Base-by-base conservation (phyloP, 2,329 filamentous ascomycete species). In the Epichloe gansuensis region DNA sequence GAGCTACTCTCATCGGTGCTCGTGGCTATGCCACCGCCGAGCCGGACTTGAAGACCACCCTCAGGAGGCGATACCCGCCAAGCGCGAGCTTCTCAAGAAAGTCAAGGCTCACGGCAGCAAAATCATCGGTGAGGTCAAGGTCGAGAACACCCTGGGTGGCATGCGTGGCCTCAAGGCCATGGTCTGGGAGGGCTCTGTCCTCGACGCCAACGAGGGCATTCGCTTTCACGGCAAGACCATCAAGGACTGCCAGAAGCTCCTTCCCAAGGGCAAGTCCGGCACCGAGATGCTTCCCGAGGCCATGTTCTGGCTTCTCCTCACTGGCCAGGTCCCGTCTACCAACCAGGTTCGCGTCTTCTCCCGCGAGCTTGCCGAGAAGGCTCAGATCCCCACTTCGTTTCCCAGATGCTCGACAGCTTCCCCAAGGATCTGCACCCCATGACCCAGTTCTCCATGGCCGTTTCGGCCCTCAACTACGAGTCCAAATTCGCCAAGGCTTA, bases 231-330 rank as follows among this genome's bases (percentile, higher is more conserved):
- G 93, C 67, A 86, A 86, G 64, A 96, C 91, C 58, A 98, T 98
- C 77, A 95, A 95, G 74, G 91, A 98, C 67, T 98, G 93, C 75
- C 93, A 97, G 68, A 81, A 84, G 60, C 85, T 90, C 69, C 82
- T 97, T 15, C 91, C 93, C 67, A 97, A 96, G 77, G 93, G 91
- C 60, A 89, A 80, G 55, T 82, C 86, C 3, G 89, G 91, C 63
- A 94, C 89, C 5, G 91, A 97, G 74, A 98, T 97, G 93, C 81
- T 97, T 12, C 93, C 93, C 47, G 93, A 98, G 72, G 84, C 91
- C 70, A 98, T 98, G 93, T 98, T 98, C 79, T 98, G 93, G 93
- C 82, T 97, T 43, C 82, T 98, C 49, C 77, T 98, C 61, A 98
- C 93, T 9, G 93, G 93, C 55, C 80, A 94, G 70, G 87, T 97